Evolutionary conservation across 495 filamentous ascomycete species (phyloP).

Genomic region (Xylaria palmicola): DNA sequence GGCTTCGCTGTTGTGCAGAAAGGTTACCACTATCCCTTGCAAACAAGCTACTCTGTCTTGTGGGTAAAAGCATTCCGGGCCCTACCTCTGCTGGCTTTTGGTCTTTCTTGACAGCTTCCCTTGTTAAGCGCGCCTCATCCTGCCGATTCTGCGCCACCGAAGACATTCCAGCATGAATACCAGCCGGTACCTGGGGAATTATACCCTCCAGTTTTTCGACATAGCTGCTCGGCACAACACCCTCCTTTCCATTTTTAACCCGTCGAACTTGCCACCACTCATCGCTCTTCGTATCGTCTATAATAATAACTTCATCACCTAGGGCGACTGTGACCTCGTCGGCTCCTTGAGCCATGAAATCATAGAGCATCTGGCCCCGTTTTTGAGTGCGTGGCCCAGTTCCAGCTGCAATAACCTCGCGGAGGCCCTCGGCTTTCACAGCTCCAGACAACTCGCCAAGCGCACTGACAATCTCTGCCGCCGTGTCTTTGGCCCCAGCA

Average conservation of each 20-base stretch:
- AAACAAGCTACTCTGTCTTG: conserved; percentile 65
- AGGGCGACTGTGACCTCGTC: conserved; percentile 92
- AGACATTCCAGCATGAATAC: conserved; percentile 67
- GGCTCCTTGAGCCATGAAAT: conserved; percentile 94
- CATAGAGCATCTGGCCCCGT: conserved; percentile 86
- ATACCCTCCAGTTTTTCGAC: conserved; percentile 77
- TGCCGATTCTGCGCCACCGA: conserved; percentile 76
- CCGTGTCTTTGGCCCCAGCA: conserved; percentile 94
- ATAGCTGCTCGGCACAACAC: conserved; percentile 98
- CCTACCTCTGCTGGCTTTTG: conserved; percentile 72
- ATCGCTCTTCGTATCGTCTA: conserved; percentile 88
- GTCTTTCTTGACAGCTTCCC: conserved; percentile 65
- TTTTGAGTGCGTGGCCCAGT: conserved; percentile 61
- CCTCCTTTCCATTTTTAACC: conserved; percentile 85
- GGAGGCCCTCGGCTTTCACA: conserved; percentile 75
- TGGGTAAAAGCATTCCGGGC: conserved; percentile 66
- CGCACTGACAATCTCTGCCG: conserved; percentile 83
- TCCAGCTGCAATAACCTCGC: conserved; percentile 82
- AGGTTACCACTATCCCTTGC: conserved; percentile 57
- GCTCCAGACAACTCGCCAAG: conserved; percentile 89
- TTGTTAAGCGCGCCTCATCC: conserved; percentile 78
- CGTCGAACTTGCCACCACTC: conserved; percentile 98
- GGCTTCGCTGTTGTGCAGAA: conserved; percentile 63
- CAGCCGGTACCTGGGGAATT: conserved; percentile 42
- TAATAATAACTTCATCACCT: conserved; percentile 85